Evolutionary conservation across 192 early-diverging fungal species (phyloP).

Genomic region (Podila epicladia): DNA sequence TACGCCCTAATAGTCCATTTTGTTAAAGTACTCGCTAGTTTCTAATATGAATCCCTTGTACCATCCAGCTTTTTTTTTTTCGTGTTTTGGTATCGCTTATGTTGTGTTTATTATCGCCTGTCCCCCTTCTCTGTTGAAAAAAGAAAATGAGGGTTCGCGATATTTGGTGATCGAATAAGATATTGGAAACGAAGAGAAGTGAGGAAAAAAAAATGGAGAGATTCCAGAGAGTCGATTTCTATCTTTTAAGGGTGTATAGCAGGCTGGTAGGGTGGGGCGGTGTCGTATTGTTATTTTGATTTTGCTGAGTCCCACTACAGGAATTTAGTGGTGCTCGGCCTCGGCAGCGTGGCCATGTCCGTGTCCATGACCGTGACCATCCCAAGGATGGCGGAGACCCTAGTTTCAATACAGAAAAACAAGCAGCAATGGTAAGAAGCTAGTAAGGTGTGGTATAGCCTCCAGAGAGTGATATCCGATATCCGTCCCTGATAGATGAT

Average conservation of each 20-base stretch:
- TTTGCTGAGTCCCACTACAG: too few species aligned
- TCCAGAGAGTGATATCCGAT: too few species aligned
- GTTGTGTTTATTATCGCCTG: neutral
- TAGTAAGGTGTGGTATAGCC: too few species aligned
- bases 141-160: too few species aligned
- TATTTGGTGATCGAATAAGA: neutral
- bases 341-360: constrained; percentile 58
- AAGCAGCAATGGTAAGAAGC: neutral
- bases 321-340: constrained; percentile 43
- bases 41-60: too few species aligned
- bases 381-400: constrained; percentile 78
- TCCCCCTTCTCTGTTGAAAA: too few species aligned
- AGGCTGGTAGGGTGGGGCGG: neutral
- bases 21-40: neutral
- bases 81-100: neutral
- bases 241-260: neutral
- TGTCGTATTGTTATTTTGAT: neutral
- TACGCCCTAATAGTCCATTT: neutral
- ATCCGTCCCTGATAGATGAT: too few species aligned
- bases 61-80: neutral
- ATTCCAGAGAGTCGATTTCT: too few species aligned
- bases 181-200: neutral
- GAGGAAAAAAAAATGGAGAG: too few species aligned
- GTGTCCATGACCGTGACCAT: constrained; percentile 67
- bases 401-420: constrained; percentile 22